Conservation (phyloP, 768 basidiomycete genomes). For the Mycena amicta region DNA sequence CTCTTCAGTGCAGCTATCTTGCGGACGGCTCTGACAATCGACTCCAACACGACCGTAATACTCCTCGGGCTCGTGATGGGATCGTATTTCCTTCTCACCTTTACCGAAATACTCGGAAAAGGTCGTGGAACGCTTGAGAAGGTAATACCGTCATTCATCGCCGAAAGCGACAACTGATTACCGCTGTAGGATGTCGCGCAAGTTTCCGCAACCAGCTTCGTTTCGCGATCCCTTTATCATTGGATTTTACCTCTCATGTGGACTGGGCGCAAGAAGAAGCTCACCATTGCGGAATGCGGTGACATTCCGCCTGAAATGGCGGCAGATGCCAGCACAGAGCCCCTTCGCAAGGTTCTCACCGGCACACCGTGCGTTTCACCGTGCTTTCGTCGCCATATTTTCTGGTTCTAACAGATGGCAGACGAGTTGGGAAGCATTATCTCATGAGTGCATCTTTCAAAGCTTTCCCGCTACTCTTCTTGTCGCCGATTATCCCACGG, state of each 20-base stretch:
- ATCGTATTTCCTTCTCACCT: not conserved
- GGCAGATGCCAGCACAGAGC: not conserved
- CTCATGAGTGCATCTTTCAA: conserved; percentile 8
- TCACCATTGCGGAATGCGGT: conserved; percentile 10
- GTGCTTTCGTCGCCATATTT: not conserved
- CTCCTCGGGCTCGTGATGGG: not conserved
- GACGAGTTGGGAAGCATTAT: not conserved
- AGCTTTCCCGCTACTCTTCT: conserved; percentile 6
- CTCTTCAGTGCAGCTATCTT: conserved; percentile 4
- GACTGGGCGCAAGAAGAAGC: conserved; percentile 3
- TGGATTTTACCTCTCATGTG: conserved; percentile 13
- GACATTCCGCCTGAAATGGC: not conserved
- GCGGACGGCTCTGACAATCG: not conserved
- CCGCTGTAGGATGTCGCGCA: not conserved
- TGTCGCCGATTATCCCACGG: conserved; percentile 4
- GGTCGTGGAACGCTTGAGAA: not conserved
- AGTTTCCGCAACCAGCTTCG: conserved; percentile 4
- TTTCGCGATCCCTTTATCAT: conserved; percentile 1
- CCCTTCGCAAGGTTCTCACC: not conserved
- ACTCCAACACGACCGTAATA: not conserved
- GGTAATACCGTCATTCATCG: no score
- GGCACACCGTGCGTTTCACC: not conserved
- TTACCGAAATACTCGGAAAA: conserved; percentile 2
- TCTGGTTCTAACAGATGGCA: not conserved
- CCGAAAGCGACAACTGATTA: no score